Base-by-base conservation (phyloP, 768 basidiomycete genomes). In the Pleurotus citrinopileatus region DNA sequence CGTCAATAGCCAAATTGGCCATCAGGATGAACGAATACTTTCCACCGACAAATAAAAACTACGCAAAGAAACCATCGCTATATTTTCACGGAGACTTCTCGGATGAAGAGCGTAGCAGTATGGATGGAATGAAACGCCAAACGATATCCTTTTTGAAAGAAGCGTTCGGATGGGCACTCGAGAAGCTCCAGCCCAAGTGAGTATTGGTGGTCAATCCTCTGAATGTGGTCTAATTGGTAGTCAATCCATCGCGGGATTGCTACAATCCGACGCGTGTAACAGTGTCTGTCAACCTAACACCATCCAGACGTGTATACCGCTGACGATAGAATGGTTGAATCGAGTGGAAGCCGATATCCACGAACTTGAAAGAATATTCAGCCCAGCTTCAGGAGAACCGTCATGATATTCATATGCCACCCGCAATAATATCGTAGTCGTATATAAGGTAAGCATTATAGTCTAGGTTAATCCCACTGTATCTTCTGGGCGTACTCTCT, bases 401-500 rank as follows among this genome's bases (percentile, higher is more conserved):
- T n/a, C 53, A 12, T 38, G 17, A 22, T 36, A 48, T 20, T 37
- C 20, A 5, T 47, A 32, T 37, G 19, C 13, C 22, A 25, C 29
- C 26, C 45, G 17, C n/a, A 48, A 28, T 17, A 17, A 4, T 13
- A 48, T n/a, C 10, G 45, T 50, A n/a, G n/a, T n/a, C n/a, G n/a
- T n/a, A n/a, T n/a, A n/a, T n/a, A n/a, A n/a, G 44, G 38, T 40
- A 47, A 50, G 28, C 52, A 20, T 47, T 29, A 22, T 27, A 46
- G 53, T 25, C 20, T 52, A 52, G 43, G 15, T 44, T 60, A 81
- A 69, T 94, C 91, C 94, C 94, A 96, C 32, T 80, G 70, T 63
- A 96, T 86, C 67, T 73, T 82, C 55, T 70, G 69, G 9, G 86
- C 79, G 62, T 94, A 95, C 59, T 89, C 82, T 55, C 80, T 75